phyloP scores from a whole-genome alignment of 139 green algal species.

The Gonium pectorale region DNA sequence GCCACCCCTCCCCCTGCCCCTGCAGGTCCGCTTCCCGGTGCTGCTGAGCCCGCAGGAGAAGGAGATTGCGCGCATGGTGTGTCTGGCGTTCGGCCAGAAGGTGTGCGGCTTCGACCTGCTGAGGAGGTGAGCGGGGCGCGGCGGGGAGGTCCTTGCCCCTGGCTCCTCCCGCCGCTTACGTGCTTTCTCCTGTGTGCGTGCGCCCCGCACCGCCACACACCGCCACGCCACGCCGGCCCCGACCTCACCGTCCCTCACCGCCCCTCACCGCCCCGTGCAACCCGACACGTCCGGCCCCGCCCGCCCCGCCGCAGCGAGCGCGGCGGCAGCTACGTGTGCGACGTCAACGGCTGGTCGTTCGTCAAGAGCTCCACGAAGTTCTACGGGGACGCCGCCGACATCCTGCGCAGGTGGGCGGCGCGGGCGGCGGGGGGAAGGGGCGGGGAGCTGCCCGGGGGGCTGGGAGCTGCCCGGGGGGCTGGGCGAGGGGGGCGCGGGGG shows the following conservation, averaged over 20 bases:
- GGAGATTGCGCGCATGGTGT: constrained; percentile 95
- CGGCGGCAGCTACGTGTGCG: constrained; percentile 90
- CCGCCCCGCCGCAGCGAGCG: constrained; percentile 14
- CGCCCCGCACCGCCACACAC: no score
- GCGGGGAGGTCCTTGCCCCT: no score
- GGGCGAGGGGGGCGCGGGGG: no score
- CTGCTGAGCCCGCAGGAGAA: constrained; percentile 89
- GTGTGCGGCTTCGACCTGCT: constrained; percentile 96
- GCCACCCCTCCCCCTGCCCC: not conserved
- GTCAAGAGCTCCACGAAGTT: constrained; percentile 99
- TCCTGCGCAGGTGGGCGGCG: constrained; percentile 26
- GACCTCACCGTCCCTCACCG: no score
- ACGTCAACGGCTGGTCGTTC: constrained; percentile 99
- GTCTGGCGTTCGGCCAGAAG: constrained; percentile 95
- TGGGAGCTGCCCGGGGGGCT: no score
- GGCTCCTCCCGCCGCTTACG: no score
- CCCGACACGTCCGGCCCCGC: not conserved
- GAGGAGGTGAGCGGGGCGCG: constrained; percentile 55
- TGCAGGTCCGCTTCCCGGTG: constrained; percentile 85
- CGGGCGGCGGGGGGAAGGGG: no score
- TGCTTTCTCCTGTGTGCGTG: no score
- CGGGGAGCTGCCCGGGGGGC: no score
- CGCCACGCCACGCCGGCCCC: no score
- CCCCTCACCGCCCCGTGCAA: no score
- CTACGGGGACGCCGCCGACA: constrained; percentile 91